phyloP scores from a whole-genome alignment of 2,329 filamentous ascomycete species.

The Diplodia intermedia region DNA sequence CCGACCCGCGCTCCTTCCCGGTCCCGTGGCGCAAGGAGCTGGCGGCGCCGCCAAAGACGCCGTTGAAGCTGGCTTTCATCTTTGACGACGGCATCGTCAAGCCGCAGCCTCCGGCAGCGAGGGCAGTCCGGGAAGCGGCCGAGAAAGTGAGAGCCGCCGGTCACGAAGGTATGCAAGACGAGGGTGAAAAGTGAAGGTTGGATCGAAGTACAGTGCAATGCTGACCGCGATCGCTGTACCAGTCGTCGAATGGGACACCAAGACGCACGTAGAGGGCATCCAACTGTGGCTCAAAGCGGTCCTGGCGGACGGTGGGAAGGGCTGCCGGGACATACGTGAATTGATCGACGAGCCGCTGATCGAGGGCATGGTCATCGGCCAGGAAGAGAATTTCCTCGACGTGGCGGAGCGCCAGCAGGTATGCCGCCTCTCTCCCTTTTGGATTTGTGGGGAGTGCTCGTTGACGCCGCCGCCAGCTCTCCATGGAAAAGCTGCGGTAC shows the following conservation, averaged over 20 bases:
- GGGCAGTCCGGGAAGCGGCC: conserved; percentile 56
- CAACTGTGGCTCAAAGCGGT: conserved; percentile 35
- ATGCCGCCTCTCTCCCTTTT: neutral
- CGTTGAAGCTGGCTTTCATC: conserved; percentile 56
- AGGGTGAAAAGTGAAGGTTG: neutral
- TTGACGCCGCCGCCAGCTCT: conserved; percentile 18
- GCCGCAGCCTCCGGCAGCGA: conserved; percentile 59
- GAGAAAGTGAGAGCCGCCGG: conserved; percentile 11
- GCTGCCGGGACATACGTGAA: conserved; percentile 33
- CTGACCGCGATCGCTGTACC: too few species aligned
- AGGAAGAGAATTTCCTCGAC: conserved; percentile 33
- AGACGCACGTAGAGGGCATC: conserved; percentile 31
- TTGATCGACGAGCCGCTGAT: conserved; percentile 37
- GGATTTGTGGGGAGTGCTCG: too few species aligned
- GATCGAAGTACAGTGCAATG: too few species aligned
- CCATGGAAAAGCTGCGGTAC: conserved; percentile 27
- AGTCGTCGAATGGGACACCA: conserved; percentile 40
- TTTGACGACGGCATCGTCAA: conserved; percentile 58
- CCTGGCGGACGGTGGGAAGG: conserved; percentile 36
- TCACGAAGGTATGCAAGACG: neutral
- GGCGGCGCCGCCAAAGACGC: conserved; percentile 33
- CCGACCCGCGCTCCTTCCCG: conserved; percentile 69
- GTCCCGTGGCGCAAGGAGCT: conserved; percentile 66
- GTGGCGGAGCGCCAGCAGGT: conserved; percentile 35
- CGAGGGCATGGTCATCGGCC: conserved; percentile 37